Conservation (phyloP, 2,329 filamentous ascomycete genomes). For the Hymenoscyphus scutula region DNA sequence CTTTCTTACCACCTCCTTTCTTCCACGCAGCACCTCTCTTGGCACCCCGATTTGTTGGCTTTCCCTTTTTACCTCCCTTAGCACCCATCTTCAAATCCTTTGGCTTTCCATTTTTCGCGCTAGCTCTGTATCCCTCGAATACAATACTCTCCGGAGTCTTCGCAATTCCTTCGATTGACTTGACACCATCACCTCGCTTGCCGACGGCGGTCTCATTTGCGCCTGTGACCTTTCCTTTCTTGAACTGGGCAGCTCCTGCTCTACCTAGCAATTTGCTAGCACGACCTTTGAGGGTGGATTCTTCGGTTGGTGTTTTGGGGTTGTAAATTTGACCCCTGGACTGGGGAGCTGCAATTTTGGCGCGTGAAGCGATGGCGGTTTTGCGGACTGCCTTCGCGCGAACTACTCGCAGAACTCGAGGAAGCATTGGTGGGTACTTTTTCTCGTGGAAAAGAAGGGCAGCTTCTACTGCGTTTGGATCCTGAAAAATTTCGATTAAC, state of each 20-base stretch:
- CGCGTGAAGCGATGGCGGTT: slow-evolving; percentile 30
- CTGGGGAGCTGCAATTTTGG: slow-evolving; percentile 36
- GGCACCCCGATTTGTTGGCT: slow-evolving; percentile 39
- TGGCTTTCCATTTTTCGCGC: slow-evolving; percentile 60
- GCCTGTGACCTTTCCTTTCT: slow-evolving; percentile 31
- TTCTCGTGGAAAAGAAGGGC: slow-evolving; percentile 86
- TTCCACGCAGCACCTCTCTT: slow-evolving; percentile 39
- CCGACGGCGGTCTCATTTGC: slow-evolving; percentile 31
- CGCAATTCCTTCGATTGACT: slow-evolving; percentile 35
- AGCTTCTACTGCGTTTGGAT: slow-evolving; percentile 85
- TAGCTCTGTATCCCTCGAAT: slow-evolving; percentile 80
- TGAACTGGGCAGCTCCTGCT: slow-evolving; percentile 52
- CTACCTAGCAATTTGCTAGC: slow-evolving; percentile 72
- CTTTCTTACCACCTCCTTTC: slow-evolving; percentile 39
- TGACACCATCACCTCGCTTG: slow-evolving; percentile 21
- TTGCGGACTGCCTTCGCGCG: slow-evolving; percentile 58
- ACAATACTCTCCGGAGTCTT: slow-evolving; percentile 68
- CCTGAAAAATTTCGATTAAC: slow-evolving; percentile 43
- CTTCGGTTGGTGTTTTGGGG: slow-evolving; percentile 67
- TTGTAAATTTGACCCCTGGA: slow-evolving; percentile 50
- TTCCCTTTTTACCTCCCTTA: slow-evolving; percentile 44
- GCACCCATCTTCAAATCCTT: slow-evolving; percentile 60
- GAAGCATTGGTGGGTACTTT: slow-evolving; percentile 92
- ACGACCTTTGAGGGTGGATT: slow-evolving; percentile 70
- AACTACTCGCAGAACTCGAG: slow-evolving; percentile 78